Evolutionary conservation across 2,329 filamentous ascomycete genomes (phyloP), one percentile per base, ranked within the genome.

Genomic region (Penicillium rolfsii): DNA sequence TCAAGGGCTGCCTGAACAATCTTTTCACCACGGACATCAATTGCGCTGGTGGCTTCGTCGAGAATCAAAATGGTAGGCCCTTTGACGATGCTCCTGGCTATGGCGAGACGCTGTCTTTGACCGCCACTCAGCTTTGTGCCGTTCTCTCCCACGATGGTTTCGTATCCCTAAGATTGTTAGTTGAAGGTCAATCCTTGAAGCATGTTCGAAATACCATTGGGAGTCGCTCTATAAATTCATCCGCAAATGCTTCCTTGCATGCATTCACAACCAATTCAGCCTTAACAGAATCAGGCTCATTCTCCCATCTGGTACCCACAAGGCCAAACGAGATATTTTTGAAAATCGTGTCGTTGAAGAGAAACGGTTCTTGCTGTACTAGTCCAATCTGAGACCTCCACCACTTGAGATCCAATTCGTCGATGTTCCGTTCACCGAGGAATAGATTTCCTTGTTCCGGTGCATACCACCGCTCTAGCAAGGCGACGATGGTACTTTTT

Each of bases 1-100:
- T 98, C 93, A 8, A 99, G 83, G n/a, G 95, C 95, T 43, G 91
- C 91, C 76, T 98, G 95, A 1, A 99, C 94, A 6, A 96, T 90
- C 49, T 91, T 93, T 79, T 99, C 95, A 0, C 91, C 96, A 73
- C 95, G 94, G 19, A 94, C 97, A 73, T 99, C 95, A 0, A 99
- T 83, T 4, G 93, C 93, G 38, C 91, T 95, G 0, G 95, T 99
- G 5, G 95, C 95, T 77, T 99, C 95, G 66, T 99, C 95, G 5
- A 99, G 87, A 0, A 99, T 84, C 1, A 99, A 83, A 70, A 99
- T 88, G 79, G 93, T 96, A 0, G 93, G 93, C 69, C 97, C 91
- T 19, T 90, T 94, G 28, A 97, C 91, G 59, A 97, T 86, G 38
- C 93, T 93, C 70, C 93, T 85, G 5, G 94, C 93, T 76, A 98